A percentile compares a stretch with the other conserved stretches of the same genome.
Conservation (phyloP, 306 rosid species). For the Vigna nakashimae region DNA sequence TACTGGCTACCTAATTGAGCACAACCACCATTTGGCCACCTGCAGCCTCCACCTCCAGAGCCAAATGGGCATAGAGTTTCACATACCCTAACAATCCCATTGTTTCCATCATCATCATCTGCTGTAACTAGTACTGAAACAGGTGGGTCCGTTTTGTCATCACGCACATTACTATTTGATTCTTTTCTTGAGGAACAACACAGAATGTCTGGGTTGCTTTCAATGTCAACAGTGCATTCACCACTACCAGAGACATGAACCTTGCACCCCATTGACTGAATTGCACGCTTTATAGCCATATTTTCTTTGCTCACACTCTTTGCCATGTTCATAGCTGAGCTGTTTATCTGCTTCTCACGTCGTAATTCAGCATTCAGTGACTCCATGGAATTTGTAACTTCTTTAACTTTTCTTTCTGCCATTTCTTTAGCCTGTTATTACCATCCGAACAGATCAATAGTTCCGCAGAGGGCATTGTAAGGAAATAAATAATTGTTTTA, state of each 20-base stretch:
- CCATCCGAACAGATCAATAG: conserved; percentile 30
- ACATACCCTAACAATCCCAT: conserved; percentile 62
- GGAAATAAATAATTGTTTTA: conserved; percentile 23
- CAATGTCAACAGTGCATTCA: conserved; percentile 74
- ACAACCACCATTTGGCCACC: conserved; percentile 90
- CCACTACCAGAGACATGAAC: conserved; percentile 74
- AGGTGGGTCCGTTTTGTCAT: conserved; percentile 58
- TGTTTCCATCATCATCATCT: conserved; percentile 55
- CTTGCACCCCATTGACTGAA: conserved; percentile 88
- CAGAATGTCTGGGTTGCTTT: conserved; percentile 53
- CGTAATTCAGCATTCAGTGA: conserved; percentile 68
- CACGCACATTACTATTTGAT: conserved; percentile 43
- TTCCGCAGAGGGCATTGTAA: conserved; percentile 20
- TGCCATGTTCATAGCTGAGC: conserved; percentile 63
- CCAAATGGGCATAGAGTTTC: conserved; percentile 80
- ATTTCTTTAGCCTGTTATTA: conserved; percentile 77
- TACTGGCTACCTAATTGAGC: conserved; percentile 89
- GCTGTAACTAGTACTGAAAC: conserved; percentile 55
- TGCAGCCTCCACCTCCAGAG: conserved; percentile 77
- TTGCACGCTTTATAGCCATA: conserved; percentile 81
- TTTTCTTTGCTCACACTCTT: conserved; percentile 74
- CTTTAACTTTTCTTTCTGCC: conserved; percentile 81
- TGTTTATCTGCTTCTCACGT: conserved; percentile 68
- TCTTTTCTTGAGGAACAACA: conserved; percentile 54
- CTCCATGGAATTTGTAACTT: conserved; percentile 63